phyloP scores from a whole-genome alignment of 768 basidiomycete genomes.

The Auricularia cornea region DNA sequence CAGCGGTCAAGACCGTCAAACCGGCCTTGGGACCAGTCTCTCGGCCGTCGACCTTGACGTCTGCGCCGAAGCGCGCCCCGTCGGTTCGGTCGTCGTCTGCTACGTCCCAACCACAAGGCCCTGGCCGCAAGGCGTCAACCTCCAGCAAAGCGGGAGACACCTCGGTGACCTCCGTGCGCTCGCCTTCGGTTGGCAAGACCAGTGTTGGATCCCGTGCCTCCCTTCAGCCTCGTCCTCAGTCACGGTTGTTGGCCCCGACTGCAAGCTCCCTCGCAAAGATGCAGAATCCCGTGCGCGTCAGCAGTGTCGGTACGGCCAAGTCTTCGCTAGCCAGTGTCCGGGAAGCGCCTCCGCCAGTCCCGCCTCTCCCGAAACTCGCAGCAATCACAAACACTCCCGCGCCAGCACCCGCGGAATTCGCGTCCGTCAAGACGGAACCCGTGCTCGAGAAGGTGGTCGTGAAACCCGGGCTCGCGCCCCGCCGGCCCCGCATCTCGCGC shows the following conservation, averaged over 20 bases:
- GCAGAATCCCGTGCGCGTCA: conserved; percentile 9
- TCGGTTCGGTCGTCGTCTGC: neutral
- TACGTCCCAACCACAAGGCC: neutral
- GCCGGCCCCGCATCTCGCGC: conserved; percentile 72
- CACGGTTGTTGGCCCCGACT: conserved; percentile 62
- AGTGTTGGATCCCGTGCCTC: neutral
- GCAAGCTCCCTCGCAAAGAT: conserved; percentile 68
- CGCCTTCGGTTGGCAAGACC: neutral
- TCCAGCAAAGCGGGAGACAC: neutral
- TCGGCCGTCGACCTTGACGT: neutral
- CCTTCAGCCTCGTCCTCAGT: conserved; percentile 9
- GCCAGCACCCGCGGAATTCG: conserved; percentile 13
- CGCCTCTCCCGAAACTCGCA: conserved; percentile 13
- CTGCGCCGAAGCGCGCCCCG: neutral
- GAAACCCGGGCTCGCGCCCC: conserved; percentile 23
- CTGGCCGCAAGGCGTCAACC: neutral
- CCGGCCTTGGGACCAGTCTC: neutral
- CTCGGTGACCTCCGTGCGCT: neutral
- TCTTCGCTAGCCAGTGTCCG: neutral
- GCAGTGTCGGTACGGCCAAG: neutral
- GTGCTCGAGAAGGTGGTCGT: conserved; percentile 31
- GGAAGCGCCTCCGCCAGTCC: neutral
- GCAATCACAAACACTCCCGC: conserved; percentile 28
- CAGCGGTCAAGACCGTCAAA: neutral
- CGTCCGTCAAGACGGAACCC: conserved; percentile 41